These are phyloP conservation scores for Chlorella ohadii DNA, from an alignment of 139 green algal genomes.

Conservation along the genomic window DNA sequence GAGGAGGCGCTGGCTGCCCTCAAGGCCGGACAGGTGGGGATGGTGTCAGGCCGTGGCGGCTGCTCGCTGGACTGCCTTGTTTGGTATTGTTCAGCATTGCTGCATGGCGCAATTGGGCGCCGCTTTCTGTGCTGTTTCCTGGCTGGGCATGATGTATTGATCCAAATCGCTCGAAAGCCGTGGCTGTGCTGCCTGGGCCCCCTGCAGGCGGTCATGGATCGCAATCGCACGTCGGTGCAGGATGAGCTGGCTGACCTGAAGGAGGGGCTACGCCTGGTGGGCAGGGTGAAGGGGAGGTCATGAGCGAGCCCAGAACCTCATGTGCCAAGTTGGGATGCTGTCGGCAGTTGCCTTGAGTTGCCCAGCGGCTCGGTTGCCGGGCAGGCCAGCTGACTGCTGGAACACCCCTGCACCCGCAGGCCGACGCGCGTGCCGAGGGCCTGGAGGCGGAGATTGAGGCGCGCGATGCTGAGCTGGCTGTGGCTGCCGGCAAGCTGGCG, in stretches of 20 bases:
- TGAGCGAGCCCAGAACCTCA: neutral
- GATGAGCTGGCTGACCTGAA: conserved; percentile 10
- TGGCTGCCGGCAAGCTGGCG: neutral
- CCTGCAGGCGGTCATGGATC: conserved; percentile 17
- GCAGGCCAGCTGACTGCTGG: no score
- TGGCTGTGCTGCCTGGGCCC: no score
- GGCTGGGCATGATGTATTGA: neutral
- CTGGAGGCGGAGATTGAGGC: conserved; percentile 15
- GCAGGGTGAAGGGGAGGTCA: neutral
- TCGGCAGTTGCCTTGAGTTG: no score
- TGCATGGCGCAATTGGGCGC: no score
- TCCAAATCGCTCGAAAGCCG: no score
- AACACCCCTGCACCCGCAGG: neutral
- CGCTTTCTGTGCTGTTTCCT: no score
- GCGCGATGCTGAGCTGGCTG: conserved; percentile 13
- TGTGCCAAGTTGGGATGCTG: neutral
- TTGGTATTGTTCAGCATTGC: no score
- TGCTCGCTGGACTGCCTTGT: no score
- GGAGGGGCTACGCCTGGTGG: neutral
- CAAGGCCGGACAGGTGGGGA: neutral
- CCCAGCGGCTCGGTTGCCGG: no score
- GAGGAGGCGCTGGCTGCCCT: neutral
- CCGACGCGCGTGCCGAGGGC: neutral
- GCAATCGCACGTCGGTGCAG: neutral
- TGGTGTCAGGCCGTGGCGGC: no score